phyloP scores from a whole-genome alignment of 192 early-diverging fungal species.

The Coemansia sp. region DNA sequence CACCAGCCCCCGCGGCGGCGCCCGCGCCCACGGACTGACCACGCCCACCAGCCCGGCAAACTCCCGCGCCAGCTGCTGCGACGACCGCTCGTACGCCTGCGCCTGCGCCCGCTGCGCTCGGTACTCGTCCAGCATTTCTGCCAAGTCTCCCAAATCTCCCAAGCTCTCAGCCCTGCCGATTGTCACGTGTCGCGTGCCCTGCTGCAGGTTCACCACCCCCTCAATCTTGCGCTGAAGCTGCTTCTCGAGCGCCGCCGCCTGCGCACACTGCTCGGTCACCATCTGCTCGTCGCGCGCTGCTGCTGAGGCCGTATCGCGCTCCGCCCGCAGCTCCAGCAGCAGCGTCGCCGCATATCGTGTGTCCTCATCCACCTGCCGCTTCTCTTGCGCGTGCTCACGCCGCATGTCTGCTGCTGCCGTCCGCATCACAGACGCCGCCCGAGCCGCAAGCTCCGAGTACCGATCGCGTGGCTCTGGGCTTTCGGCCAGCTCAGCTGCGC shows the following conservation, averaged over 20 bases:
- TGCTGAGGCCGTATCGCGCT: constrained; percentile 25
- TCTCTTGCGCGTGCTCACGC: constrained; percentile 18
- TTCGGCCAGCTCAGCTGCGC: background rate
- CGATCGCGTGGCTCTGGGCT: constrained; percentile 6
- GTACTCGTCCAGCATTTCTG: constrained; percentile 34
- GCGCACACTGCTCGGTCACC: constrained; percentile 6
- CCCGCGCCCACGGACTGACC: constrained; percentile 36
- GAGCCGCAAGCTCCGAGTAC: constrained; percentile 19
- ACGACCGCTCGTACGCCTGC: constrained; percentile 16
- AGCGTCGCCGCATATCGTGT: constrained; percentile 40
- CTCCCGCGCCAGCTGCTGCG: constrained; percentile 32
- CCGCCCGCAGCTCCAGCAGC: constrained; percentile 42
- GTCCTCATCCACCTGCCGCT: constrained; percentile 28
- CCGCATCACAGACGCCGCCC: constrained; percentile 16
- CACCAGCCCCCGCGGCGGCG: constrained; percentile 15
- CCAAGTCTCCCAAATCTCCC: background rate
- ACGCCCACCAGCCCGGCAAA: constrained; percentile 35
- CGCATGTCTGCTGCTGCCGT: constrained; percentile 27
- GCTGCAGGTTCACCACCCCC: constrained; percentile 32
- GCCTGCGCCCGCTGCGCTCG: constrained; percentile 18
- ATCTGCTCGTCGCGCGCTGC: constrained; percentile 2
- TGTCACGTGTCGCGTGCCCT: constrained; percentile 16
- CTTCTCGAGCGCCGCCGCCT: constrained; percentile 11
- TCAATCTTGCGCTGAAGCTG: constrained; percentile 24
- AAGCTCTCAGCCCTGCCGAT: too few relatives aligned